A percentile compares a stretch with the other conserved stretches of the same genome.
Conservation (phyloP, 176 grass and related monocot species). For the Musa acuminata region DNA sequence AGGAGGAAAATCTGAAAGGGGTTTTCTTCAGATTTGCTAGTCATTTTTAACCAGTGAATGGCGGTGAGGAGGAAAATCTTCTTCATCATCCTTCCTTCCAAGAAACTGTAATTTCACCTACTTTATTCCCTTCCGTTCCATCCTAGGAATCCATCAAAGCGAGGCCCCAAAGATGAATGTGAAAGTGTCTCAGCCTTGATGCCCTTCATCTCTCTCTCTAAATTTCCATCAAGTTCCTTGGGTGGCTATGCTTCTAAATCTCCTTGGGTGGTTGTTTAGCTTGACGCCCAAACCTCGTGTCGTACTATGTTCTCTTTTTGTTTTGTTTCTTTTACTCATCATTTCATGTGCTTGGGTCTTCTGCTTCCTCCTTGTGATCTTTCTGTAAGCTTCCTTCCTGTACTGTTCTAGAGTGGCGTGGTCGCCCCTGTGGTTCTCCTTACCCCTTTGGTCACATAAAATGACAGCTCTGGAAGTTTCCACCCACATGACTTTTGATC, state of each 20-base stretch:
- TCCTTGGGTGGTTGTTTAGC: background rate
- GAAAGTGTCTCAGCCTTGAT: background rate
- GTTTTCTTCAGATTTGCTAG: background rate
- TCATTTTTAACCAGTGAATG: background rate
- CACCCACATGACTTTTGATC: background rate
- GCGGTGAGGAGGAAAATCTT: background rate
- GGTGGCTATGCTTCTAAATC: background rate
- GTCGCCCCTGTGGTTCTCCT: background rate
- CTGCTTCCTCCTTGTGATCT: background rate
- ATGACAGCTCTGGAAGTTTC: conserved; percentile 15
- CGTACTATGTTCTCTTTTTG: background rate
- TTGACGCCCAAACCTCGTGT: no score
- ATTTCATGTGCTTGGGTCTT: conserved; percentile 2
- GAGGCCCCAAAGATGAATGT: background rate
- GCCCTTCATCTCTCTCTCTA: background rate
- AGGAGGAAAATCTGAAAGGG: background rate
- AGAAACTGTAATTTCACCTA: no score
- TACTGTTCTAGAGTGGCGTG: background rate
- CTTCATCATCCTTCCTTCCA: background rate
- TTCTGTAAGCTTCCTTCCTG: background rate
- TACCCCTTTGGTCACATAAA: background rate
- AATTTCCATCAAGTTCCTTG: background rate
- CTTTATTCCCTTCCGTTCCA: background rate
- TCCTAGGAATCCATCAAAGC: background rate
- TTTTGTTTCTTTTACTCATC: background rate